These are phyloP conservation scores for Rutidosis leptorrhynchoides DNA, from an alignment of 129 eudicot genomes.

Conservation along the genomic window DNA sequence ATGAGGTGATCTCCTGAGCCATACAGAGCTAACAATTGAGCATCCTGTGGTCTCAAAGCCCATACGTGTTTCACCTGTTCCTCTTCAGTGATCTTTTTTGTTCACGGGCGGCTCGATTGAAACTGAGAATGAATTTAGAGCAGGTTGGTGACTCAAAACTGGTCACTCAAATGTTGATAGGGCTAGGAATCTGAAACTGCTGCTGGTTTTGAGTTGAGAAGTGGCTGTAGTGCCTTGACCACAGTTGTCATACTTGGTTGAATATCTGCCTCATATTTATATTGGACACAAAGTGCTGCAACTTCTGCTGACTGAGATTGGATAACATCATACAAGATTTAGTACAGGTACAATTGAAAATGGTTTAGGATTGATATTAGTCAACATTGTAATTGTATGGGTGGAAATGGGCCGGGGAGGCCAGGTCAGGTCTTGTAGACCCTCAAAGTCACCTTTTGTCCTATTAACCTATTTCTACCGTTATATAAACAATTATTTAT, in stretches of 20 bases:
- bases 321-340: not conserved
- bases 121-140: slow-evolving; percentile 2
- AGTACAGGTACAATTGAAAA: not conserved
- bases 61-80: slow-evolving; percentile 2
- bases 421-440: not conserved
- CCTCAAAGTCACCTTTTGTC: not conserved
- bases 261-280: slow-evolving; percentile 86
- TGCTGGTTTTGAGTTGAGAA: slow-evolving; percentile 62
- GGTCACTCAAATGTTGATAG: slow-evolving; percentile 9
- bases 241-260: slow-evolving; percentile 90
- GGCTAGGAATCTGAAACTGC: slow-evolving; percentile 50
- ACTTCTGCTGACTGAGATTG: slow-evolving; percentile 80
- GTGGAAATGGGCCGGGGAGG: not conserved
- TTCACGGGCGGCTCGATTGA: slow-evolving; percentile 2
- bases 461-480: not conserved
- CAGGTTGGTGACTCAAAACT: slow-evolving; percentile 11
- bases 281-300: slow-evolving; percentile 87
- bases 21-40: not conserved
- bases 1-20: not conserved
- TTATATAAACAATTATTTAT: too few species aligned
- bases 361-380: not conserved
- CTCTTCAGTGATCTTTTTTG: slow-evolving; percentile 4
- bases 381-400: not conserved
- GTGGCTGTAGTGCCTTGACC: slow-evolving; percentile 87
- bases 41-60: slow-evolving; percentile 1